Conservation (phyloP, 2,329 filamentous ascomycete genomes). For the Fusarium nisikadoi region DNA sequence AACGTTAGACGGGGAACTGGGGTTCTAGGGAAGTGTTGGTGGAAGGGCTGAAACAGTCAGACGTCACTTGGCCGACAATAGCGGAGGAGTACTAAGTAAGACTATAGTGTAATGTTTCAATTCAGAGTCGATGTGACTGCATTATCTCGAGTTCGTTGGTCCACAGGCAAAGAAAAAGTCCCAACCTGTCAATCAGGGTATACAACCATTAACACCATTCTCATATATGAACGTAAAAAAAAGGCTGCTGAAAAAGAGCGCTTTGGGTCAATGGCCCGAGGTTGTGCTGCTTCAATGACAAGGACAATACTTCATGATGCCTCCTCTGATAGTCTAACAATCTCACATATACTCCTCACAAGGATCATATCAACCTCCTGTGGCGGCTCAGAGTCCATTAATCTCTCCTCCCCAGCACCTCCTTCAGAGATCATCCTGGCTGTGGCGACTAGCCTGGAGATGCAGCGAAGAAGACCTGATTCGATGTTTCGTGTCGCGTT, state of each 20-base stretch:
- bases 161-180: constrained; percentile 4
- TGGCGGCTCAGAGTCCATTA: constrained; percentile 45
- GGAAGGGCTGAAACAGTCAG: background rate
- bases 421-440: constrained; percentile 53
- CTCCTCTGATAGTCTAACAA: constrained; percentile 54
- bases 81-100: background rate
- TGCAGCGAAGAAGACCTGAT: constrained; percentile 61
- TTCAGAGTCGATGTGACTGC: constrained; percentile 32
- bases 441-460: constrained; percentile 62
- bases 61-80: constrained; percentile 4
- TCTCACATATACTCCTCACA: constrained; percentile 56
- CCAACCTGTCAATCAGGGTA: constrained; percentile 40
- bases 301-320: background rate
- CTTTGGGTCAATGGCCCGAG: background rate
- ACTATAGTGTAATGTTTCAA: background rate
- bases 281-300: background rate
- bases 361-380: constrained; percentile 52
- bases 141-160: constrained; percentile 23
- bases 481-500: constrained; percentile 58
- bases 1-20: background rate
- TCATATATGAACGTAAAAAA: background rate
- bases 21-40: background rate
- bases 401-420: constrained; percentile 43
- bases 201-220: constrained; percentile 32
- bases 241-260: background rate